Percentiles rank a stretch among this genome's conserved stretches.
Evolutionary conservation across 192 early-diverging fungal genomes (phyloP).

Genomic region (Polychytrium aggregatum): DNA sequence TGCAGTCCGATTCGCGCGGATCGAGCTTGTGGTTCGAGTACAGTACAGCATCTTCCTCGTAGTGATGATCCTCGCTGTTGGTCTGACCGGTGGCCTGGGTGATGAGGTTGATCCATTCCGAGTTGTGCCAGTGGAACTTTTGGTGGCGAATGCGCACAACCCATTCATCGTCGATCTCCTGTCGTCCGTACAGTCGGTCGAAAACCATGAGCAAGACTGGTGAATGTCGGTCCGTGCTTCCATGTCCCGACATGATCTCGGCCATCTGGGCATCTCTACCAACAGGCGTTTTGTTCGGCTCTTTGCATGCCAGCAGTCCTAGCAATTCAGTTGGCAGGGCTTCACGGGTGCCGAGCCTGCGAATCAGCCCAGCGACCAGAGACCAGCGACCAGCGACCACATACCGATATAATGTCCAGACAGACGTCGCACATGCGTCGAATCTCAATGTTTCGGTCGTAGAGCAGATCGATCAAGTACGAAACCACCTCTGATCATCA

Average conservation of each 20-base stretch:
- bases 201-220: not conserved
- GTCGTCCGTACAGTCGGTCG: too few relatives aligned
- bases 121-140: constrained; percentile 48
- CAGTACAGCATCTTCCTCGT: not conserved
- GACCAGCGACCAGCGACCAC: too few relatives aligned
- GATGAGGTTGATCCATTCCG: constrained; percentile 38
- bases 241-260: too few relatives aligned
- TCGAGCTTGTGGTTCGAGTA: not conserved
- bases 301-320: too few relatives aligned
- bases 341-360: too few relatives aligned
- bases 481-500: constrained; percentile 44
- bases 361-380: too few relatives aligned
- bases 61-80: not conserved
- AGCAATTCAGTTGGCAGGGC: too few relatives aligned
- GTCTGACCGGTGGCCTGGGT: constrained; percentile 13
- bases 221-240: too few relatives aligned
- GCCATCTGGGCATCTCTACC: too few relatives aligned
- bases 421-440: constrained; percentile 42
- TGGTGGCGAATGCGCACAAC: constrained; percentile 34
- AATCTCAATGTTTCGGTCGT: constrained; percentile 46
- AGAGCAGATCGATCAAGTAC: constrained; percentile 44
- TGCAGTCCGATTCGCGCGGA: not conserved
- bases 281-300: too few relatives aligned
- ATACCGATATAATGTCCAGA: constrained; percentile 42
- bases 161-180: constrained; percentile 48